phyloP scores from a whole-genome alignment of 1,139 yeast genomes.

The Candida frijolesensis region DNA sequence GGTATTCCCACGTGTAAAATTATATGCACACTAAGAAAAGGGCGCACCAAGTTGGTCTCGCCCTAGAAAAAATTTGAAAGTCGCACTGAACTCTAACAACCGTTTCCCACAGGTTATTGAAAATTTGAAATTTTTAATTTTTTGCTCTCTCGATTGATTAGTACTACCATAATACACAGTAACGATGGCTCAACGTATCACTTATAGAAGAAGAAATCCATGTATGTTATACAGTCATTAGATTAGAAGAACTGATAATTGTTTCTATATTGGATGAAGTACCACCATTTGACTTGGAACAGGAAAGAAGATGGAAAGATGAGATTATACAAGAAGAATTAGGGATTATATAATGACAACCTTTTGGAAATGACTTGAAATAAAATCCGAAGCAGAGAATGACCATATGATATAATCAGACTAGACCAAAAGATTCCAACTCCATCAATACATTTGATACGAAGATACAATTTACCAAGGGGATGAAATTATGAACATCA shows the following conservation, averaged over 20 bases:
- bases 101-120: conserved; percentile 8
- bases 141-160: conserved; percentile 14
- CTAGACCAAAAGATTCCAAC: not conserved
- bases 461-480: not conserved
- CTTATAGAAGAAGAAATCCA: conserved; percentile 57
- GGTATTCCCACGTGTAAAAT: not conserved
- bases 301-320: not conserved
- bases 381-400: not conserved
- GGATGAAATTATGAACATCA: not conserved
- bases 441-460: not conserved
- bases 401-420: not conserved
- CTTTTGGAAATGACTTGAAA: too few species aligned
- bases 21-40: conserved; percentile 11
- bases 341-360: not conserved
- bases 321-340: not conserved
- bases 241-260: not conserved
- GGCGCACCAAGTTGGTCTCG: not conserved
- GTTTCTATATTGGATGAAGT: not conserved
- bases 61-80: not conserved
- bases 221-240: conserved; percentile 32
- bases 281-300: conserved; percentile 5
- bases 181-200: conserved; percentile 54
- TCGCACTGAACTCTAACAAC: conserved; percentile 5
- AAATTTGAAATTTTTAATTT: conserved; percentile 14
- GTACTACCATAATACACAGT: conserved; percentile 14